phyloP scores from a whole-genome alignment of 257 asterid species.

The Rubia yunnanensis region DNA sequence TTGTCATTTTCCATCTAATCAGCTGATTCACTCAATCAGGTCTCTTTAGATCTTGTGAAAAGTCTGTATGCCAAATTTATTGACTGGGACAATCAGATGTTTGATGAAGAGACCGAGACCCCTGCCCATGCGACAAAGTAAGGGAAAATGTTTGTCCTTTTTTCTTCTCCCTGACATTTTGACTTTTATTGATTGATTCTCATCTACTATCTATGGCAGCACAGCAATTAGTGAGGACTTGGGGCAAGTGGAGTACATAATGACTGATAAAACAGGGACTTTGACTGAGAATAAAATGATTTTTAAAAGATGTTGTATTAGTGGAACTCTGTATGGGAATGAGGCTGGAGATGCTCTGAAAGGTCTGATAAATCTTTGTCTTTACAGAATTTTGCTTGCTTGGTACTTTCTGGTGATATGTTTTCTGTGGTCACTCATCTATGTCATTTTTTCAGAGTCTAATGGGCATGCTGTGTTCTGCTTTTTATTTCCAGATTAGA shows the following conservation, averaged over 20 bases:
- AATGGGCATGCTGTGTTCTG: background rate
- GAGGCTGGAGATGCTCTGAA: conserved; percentile 74
- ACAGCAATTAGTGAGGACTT: conserved; percentile 99
- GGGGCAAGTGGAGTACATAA: conserved; percentile 98
- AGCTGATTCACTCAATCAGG: conserved; percentile 29
- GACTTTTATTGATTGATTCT: conserved; percentile 14
- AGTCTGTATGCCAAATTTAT: conserved; percentile 92
- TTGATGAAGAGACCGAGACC: conserved; percentile 75
- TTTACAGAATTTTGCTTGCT: background rate
- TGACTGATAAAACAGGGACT: conserved; percentile 98
- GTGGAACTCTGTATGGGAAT: conserved; percentile 77
- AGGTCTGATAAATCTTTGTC: conserved; percentile 34
- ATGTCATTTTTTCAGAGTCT: background rate
- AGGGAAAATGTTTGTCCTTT: conserved; percentile 24
- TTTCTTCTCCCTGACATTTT: conserved; percentile 9
- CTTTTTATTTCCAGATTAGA: background rate
- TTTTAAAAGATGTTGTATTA: conserved; percentile 81
- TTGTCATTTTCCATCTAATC: background rate
- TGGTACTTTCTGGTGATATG: background rate
- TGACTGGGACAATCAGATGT: conserved; percentile 96
- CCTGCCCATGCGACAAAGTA: conserved; percentile 83
- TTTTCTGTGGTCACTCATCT: background rate
- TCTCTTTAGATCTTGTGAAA: conserved; percentile 92
- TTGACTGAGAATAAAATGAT: conserved; percentile 95
- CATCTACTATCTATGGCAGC: conserved; percentile 56